These are phyloP conservation scores for Globisporangium nunn DNA, from an alignment of 352 stramenopile genomes.

Conservation along the genomic window DNA sequence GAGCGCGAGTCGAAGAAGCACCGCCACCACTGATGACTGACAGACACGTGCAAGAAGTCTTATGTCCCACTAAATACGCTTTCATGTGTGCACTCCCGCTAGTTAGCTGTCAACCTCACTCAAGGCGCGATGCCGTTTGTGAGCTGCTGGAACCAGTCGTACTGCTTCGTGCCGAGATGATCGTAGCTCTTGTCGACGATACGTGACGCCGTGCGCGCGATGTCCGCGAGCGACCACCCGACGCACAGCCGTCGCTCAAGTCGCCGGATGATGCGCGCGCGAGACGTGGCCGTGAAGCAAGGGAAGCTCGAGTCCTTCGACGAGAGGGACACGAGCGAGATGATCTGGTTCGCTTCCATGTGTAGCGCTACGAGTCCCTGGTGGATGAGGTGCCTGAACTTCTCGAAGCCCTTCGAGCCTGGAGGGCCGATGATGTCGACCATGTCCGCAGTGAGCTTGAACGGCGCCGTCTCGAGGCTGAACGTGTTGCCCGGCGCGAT, in stretches of 20 bases:
- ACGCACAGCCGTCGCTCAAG: conserved; percentile 54
- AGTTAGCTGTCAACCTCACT: background rate
- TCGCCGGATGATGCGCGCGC: conserved; percentile 33
- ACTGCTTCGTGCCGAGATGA: conserved; percentile 73
- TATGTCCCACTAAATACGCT: background rate
- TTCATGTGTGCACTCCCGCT: background rate
- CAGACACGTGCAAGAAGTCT: too few species aligned
- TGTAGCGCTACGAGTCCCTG: conserved; percentile 93
- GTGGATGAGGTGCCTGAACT: conserved; percentile 90
- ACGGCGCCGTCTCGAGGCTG: conserved; percentile 94
- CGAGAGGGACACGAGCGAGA: conserved; percentile 87
- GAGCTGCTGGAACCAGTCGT: conserved; percentile 85
- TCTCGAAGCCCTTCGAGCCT: conserved; percentile 74
- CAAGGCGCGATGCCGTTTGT: conserved; percentile 75
- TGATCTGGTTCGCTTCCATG: conserved; percentile 88
- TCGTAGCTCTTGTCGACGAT: conserved; percentile 76
- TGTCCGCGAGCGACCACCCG: conserved; percentile 38
- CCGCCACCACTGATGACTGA: background rate
- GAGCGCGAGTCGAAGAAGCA: conserved; percentile 19
- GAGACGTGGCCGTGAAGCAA: conserved; percentile 77
- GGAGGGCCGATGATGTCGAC: conserved; percentile 89
- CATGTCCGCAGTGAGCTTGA: conserved; percentile 98
- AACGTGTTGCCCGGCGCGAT: conserved; percentile 96
- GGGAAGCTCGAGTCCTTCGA: conserved; percentile 90
- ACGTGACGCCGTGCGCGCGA: conserved; percentile 41